phyloP scores from a whole-genome alignment of 148 eudicot genomes.

The Limonium bicolor region DNA sequence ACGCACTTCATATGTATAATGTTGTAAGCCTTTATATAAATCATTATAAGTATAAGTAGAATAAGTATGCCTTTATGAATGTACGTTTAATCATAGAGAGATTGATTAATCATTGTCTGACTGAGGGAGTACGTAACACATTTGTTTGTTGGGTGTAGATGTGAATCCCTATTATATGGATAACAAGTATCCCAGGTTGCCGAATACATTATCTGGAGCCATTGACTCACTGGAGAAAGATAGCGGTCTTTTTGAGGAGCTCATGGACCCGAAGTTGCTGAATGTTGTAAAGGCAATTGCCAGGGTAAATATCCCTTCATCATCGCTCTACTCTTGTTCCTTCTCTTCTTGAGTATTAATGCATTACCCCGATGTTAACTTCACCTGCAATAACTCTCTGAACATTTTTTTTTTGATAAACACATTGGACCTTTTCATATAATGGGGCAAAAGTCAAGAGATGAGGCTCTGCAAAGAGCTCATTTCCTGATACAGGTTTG shows the following conservation, averaged over 20 bases:
- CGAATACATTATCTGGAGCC: constrained; percentile 62
- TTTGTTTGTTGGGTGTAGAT: constrained; percentile 17
- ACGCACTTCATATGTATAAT: background rate
- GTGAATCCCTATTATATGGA: constrained; percentile 46
- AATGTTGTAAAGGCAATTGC: constrained; percentile 61
- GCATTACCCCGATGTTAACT: too few species aligned
- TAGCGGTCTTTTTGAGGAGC: constrained; percentile 20
- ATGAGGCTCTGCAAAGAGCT: too few species aligned
- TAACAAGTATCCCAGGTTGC: constrained; percentile 45
- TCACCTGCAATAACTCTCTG: too few species aligned
- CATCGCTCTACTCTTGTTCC: too few species aligned
- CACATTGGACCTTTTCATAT: too few species aligned
- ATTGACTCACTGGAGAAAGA: constrained; percentile 62
- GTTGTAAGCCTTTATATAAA: background rate
- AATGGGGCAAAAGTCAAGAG: too few species aligned
- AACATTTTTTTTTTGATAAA: too few species aligned
- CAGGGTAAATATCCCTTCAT: constrained; percentile 67
- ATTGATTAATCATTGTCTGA: background rate
- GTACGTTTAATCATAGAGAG: background rate
- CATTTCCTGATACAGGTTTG: too few species aligned
- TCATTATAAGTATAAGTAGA: background rate
- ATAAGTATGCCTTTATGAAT: background rate
- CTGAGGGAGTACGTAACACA: background rate
- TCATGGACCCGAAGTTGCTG: constrained; percentile 54
- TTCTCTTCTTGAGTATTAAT: too few species aligned